A percentile compares a stretch with the other conserved stretches of the same genome.
Evolutionary conservation across 495 filamentous ascomycete genomes (phyloP).

Genomic region (Halenospora varia): DNA sequence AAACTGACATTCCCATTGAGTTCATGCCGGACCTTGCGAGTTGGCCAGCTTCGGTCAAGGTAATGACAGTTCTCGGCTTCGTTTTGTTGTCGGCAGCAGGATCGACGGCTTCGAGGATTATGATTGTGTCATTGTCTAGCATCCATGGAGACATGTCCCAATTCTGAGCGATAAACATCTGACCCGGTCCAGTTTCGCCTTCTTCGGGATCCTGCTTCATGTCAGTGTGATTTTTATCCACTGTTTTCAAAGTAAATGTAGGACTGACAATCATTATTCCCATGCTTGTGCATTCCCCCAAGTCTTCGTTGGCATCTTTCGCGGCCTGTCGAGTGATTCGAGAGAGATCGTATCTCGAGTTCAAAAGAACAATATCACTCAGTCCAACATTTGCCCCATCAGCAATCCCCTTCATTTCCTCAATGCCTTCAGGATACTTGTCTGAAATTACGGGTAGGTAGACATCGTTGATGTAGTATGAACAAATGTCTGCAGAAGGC

Average conservation of each 20-base stretch:
- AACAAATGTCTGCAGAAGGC: neutral
- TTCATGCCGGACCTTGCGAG: constrained; percentile 29
- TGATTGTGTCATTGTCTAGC: constrained; percentile 12
- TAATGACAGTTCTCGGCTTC: constrained; percentile 25
- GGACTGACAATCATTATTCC: neutral
- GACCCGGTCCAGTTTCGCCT: constrained; percentile 12
- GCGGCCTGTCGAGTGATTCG: constrained; percentile 1
- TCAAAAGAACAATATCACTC: constrained; percentile 29
- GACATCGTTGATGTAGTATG: constrained; percentile 22
- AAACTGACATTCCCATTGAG: constrained; percentile 19
- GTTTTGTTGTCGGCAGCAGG: constrained; percentile 13
- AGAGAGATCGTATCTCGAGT: constrained; percentile 28
- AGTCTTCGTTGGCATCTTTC: neutral
- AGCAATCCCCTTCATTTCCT: constrained; percentile 29
- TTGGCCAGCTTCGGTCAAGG: constrained; percentile 30
- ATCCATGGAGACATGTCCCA: constrained; percentile 25
- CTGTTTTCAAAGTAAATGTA: constrained; percentile 6
- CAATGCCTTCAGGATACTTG: constrained; percentile 24
- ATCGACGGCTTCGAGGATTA: constrained; percentile 28
- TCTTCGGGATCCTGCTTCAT: constrained; percentile 11
- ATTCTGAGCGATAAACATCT: constrained; percentile 25
- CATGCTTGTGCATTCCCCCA: no score
- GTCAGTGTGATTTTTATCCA: neutral
- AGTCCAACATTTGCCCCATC: constrained; percentile 24
- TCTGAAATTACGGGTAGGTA: constrained; percentile 20